Evolutionary conservation across 108 stramenopile species (phyloP).

Genomic region (Cyclotella sp.): DNA sequence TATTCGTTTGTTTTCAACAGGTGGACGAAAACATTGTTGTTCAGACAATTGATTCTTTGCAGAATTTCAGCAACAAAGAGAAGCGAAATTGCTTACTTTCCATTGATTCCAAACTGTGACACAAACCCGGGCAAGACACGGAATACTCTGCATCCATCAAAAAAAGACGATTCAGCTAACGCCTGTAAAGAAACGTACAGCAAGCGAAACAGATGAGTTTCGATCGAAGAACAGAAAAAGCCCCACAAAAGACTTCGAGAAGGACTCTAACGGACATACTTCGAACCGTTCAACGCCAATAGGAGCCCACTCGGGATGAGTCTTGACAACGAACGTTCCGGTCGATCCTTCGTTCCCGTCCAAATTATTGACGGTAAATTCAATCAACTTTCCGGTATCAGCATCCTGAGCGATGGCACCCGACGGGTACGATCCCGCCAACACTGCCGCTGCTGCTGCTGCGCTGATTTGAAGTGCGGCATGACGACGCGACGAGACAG

Average conservation of each 20-base stretch:
- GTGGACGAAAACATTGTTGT: neutral
- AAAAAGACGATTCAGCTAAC: conserved; percentile 31
- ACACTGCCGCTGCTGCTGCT: conserved; percentile 22
- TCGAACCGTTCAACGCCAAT: conserved; percentile 79
- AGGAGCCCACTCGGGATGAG: conserved; percentile 83
- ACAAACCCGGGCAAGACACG: conserved; percentile 93
- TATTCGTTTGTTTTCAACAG: no score
- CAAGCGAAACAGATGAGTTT: neutral
- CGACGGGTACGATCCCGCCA: neutral
- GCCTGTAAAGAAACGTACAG: conserved; percentile 34
- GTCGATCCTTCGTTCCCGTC: conserved; percentile 66
- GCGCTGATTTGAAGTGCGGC: conserved; percentile 19
- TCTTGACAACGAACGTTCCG: conserved; percentile 72
- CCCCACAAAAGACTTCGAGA: no score
- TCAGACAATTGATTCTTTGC: neutral
- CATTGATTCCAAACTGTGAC: conserved; percentile 92
- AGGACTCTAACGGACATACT: conserved; percentile 39
- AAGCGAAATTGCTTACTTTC: conserved; percentile 38
- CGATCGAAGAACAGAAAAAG: no score
- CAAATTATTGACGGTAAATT: conserved; percentile 75
- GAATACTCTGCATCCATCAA: conserved; percentile 69
- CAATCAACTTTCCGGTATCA: conserved; percentile 56
- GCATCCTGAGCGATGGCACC: conserved; percentile 34
- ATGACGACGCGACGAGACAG: conserved; percentile 18
- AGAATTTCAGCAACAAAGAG: neutral